These are phyloP conservation scores for Berberis thunbergii DNA, from an alignment of 164 flowering plant genomes.

Conservation along the genomic window DNA sequence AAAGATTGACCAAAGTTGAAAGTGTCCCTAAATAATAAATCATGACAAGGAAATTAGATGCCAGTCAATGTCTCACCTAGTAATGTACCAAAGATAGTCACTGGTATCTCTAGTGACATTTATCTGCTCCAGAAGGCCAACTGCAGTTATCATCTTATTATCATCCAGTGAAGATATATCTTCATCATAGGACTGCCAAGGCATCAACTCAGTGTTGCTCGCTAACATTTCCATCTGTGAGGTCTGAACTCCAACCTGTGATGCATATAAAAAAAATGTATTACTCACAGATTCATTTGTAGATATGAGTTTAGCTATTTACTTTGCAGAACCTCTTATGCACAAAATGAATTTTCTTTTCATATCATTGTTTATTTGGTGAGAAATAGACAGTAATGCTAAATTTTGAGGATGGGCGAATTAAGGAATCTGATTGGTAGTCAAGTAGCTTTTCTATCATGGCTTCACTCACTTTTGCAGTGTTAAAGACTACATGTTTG, in stretches of 20 bases:
- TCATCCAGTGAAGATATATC: constrained; percentile 56
- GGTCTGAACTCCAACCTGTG: constrained; percentile 73
- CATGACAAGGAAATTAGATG: neutral
- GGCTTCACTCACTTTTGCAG: constrained; percentile 62
- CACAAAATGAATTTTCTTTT: too few relatives aligned
- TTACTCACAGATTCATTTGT: neutral
- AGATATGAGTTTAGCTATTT: neutral
- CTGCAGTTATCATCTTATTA: constrained; percentile 35
- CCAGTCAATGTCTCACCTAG: constrained; percentile 42
- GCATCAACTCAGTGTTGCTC: constrained; percentile 27
- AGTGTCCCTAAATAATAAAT: neutral
- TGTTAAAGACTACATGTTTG: constrained; percentile 68
- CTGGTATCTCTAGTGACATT: constrained; percentile 80
- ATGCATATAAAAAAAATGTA: constrained; percentile 4
- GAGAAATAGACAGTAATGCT: too few relatives aligned
- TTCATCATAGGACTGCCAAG: constrained; percentile 80
- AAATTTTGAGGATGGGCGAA: too few relatives aligned
- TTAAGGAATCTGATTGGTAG: neutral
- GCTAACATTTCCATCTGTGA: constrained; percentile 59
- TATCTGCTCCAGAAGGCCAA: constrained; percentile 82
- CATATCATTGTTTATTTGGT: too few relatives aligned
- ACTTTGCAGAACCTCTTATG: too few relatives aligned
- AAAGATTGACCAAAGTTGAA: too few relatives aligned
- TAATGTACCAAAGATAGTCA: constrained; percentile 93
- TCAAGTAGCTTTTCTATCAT: neutral